phyloP scores from a whole-genome alignment of 2,329 filamentous ascomycete species.

The Neonectria faginata region DNA sequence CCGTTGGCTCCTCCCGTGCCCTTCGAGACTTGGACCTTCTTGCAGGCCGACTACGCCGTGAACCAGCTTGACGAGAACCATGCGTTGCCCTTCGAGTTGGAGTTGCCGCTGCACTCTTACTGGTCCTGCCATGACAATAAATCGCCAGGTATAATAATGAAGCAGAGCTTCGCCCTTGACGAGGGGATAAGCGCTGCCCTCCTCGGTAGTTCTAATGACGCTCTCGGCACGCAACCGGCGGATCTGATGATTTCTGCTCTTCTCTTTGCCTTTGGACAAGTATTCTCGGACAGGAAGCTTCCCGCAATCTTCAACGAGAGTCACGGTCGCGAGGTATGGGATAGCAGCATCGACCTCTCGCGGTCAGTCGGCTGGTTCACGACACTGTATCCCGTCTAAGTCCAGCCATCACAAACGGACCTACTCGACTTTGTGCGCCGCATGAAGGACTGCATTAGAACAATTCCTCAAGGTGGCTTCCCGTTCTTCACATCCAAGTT shows the following conservation, averaged over 20 bases:
- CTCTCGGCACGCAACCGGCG: slow-evolving; percentile 21
- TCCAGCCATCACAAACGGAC: no score
- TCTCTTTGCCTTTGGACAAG: slow-evolving; percentile 20
- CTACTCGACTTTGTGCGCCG: no score
- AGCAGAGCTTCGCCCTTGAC: slow-evolving; percentile 11
- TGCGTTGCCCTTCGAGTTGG: no score
- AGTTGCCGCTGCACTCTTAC: no score
- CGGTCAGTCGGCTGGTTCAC: slow-evolving; percentile 48
- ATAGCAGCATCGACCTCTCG: slow-evolving; percentile 45
- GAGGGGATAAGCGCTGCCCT: slow-evolving; percentile 11
- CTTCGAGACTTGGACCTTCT: no score
- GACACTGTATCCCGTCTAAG: slow-evolving; percentile 18
- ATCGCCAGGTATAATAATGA: background rate
- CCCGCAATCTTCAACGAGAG: slow-evolving; percentile 55
- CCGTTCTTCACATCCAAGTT: slow-evolving; percentile 2
- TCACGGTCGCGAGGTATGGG: slow-evolving; percentile 54
- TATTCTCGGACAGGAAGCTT: slow-evolving; percentile 49
- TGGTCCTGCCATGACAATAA: no score
- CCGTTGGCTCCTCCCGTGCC: no score
- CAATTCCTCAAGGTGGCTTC: no score
- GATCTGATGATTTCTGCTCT: slow-evolving; percentile 28
- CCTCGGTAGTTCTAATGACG: slow-evolving; percentile 18
- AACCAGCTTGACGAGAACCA: no score
- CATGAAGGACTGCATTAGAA: no score
- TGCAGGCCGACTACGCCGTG: slow-evolving; percentile 1